Evolutionary conservation across 176 grass and related monocot species (phyloP).

Genomic region (Zea mays): Zm-B73-REFERENCE-NAM-5.0 NC_050097.1:209877501-209878000

Average conservation of each 20-base stretch:
- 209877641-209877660: constrained; percentile 89
- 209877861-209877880: neutral
- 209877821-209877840: neutral
- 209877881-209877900: constrained; percentile 65
- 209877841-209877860: neutral
- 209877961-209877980: neutral
- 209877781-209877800: neutral
- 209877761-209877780: too few species aligned
- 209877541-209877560: constrained; percentile 68
- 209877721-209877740: constrained; percentile 83
- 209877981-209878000: neutral
- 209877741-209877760: constrained; percentile 41
- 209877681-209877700: constrained; percentile 80
- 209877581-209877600: constrained; percentile 77
- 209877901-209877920: constrained; percentile 82
- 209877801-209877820: neutral
- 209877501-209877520: constrained; percentile 81
- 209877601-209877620: constrained; percentile 68
- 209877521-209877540: constrained; percentile 65
- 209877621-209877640: constrained; percentile 66
- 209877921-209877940: constrained; percentile 89
- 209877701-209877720: constrained; percentile 70
- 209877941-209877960: constrained; percentile 61
- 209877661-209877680: constrained; percentile 95
- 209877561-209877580: constrained; percentile 66